Evolutionary conservation across 2,329 filamentous ascomycete genomes (phyloP), one percentile per base, ranked within the genome.

Genomic region (Stachybotrys chlorohalonatus): DNA sequence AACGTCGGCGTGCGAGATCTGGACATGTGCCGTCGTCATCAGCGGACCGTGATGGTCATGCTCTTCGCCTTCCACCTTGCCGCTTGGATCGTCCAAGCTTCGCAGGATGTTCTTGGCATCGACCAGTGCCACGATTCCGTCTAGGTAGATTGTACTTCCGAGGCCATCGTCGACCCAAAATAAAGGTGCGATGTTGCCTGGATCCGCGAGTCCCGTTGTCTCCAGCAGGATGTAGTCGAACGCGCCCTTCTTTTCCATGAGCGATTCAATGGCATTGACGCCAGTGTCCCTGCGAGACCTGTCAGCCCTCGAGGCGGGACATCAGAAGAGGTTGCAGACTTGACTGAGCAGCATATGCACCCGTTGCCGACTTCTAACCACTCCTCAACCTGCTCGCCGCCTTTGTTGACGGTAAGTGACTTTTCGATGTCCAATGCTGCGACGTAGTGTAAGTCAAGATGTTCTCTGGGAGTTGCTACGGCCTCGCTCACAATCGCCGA

Each of bases 211-310:
- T 0, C 94, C 94, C 0, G 94, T 97, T 0, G 94, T 99, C 70
- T 99, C 94, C 1, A 99, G 84, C 2, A 99, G 81, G 60, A 99
- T 97, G 73, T 97, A 99, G 74, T 99, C 94, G 66, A 99, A 99
- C 5, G 86, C 86, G 52, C 93, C 93, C 60, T 89, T 90, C 64
- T 91, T 90, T 59, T 92, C 89, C 90, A 99, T 97, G 3, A 99
- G 77, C 1, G 90, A 90, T 73, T 99, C 94, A 54, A 99, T 95
- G 42, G 94, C 94, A 61, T 90, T 90, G 45, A 99, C 93, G 11
- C 94, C 94, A 1, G 87, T 85, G 68, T 99, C 94, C 74, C 89
- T 92, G 36, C 8, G 8, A 49, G 1, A 17, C 6, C 24, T 31
- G 47, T 73, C 56, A 73, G 64, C 49, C 9, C 36, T 11, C 2